Evolutionary conservation across 2,329 filamentous ascomycete species (phyloP).

Genomic region (Fusarium sp.): DNA sequence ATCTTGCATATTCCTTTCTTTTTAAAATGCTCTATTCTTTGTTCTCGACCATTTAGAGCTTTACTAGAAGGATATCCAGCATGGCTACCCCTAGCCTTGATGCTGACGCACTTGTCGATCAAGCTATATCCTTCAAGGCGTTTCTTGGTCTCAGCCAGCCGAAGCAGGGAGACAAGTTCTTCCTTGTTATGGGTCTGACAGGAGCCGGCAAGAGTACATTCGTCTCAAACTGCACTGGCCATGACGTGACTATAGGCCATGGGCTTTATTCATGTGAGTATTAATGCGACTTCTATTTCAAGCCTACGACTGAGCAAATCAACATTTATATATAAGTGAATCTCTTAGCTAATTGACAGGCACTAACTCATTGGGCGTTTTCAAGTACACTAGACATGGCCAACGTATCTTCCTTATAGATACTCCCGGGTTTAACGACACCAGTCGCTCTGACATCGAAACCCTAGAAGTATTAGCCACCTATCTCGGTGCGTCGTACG

Average conservation of each 20-base stretch:
- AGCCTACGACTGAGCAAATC: too few relatives aligned
- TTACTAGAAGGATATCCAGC: too few relatives aligned
- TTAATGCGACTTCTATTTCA: too few relatives aligned
- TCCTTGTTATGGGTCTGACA: slow-evolving; percentile 9
- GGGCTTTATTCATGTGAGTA: slow-evolving; percentile 12
- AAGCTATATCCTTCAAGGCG: neutral
- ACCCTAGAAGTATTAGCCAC: slow-evolving; percentile 13
- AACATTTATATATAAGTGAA: too few relatives aligned
- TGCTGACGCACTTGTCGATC: neutral
- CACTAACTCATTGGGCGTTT: neutral
- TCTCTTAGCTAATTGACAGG: neutral
- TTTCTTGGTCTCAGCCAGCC: slow-evolving; percentile 4
- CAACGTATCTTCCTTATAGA: slow-evolving; percentile 16
- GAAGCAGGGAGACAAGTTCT: neutral
- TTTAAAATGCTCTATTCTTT: neutral
- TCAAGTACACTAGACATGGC: neutral
- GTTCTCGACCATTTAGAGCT: too few relatives aligned
- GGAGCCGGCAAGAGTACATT: slow-evolving; percentile 20
- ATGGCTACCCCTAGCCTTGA: neutral
- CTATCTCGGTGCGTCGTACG: slow-evolving; percentile 15
- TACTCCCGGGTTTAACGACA: slow-evolving; percentile 23
- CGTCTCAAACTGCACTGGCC: neutral
- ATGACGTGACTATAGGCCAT: neutral
- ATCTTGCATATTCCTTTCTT: too few relatives aligned
- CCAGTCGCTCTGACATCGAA: slow-evolving; percentile 10